Conservation (phyloP, 345 rosid species). For the Salix brachista region DNA sequence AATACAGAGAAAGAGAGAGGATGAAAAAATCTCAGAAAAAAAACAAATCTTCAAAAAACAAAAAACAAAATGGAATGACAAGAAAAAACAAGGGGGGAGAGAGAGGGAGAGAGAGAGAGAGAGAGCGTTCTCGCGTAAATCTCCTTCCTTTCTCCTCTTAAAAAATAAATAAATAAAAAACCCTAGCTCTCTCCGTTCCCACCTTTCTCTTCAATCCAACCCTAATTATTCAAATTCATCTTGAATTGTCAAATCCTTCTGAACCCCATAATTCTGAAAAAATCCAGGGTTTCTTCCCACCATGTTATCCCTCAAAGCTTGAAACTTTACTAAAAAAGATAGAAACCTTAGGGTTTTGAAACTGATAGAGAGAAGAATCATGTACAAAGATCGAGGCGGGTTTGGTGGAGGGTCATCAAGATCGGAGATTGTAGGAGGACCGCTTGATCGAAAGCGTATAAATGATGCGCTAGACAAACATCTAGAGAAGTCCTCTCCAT, state of each 20-base stretch:
- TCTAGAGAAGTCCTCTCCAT: conserved; percentile 82
- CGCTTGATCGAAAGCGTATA: conserved; percentile 78
- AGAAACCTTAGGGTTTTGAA: neutral
- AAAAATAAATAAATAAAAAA: neutral
- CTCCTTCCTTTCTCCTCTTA: conserved; percentile 17
- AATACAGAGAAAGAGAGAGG: neutral
- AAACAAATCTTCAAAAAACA: neutral
- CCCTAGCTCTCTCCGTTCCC: conserved; percentile 43
- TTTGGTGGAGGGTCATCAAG: conserved; percentile 65
- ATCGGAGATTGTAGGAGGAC: conserved; percentile 70
- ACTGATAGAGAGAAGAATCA: conserved; percentile 20
- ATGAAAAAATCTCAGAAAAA: neutral
- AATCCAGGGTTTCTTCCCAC: neutral
- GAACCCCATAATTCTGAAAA: neutral
- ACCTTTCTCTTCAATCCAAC: conserved; percentile 1
- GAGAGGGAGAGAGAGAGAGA: conserved; percentile 27
- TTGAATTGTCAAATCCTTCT: neutral
- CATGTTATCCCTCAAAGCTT: conserved; percentile 7
- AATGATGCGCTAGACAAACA: conserved; percentile 89
- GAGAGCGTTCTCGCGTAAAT: conserved; percentile 18
- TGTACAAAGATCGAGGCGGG: conserved; percentile 70
- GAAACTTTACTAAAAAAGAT: neutral
- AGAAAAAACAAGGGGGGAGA: conserved; percentile 23
- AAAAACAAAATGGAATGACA: neutral
- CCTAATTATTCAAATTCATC: conserved; percentile 3